Base-by-base conservation (phyloP, 306 rosid species). In the Prunus persica region DNA sequence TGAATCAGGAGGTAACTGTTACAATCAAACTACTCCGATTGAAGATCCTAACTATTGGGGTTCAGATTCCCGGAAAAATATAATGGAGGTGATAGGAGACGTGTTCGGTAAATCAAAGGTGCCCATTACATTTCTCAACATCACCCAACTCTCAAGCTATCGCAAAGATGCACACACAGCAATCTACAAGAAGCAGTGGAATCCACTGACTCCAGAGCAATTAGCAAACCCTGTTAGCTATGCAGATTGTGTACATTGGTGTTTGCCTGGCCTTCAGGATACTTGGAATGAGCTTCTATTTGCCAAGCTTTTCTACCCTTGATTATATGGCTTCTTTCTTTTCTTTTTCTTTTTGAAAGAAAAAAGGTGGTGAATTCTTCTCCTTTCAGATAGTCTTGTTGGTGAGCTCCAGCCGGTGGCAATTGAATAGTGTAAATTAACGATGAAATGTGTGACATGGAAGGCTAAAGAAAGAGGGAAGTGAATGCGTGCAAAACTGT, bases 241-340 rank as follows among this genome's bases (percentile, higher is more conserved):
- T 27, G 98, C 99, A 1, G 99, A 96, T 78, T 96, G 99, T 52
- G 88, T 86, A 27, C 99, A 96, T 32, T 96, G 99, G 98, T 96
- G 99, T 80, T 72, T 96, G 82, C 99, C 99, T 75, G 99, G 98
- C 52, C 97, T 96, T 77, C 99, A 92, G 81, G 99, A 96, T 74
- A 95, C 95, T 69, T 96, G 99, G 99, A 96, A 96, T 76, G 98
- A 96, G 88, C 99, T 96, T 84, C 85, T 96, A 0, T 96, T 84
- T 58, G 86, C 98, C 67, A 91, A 91, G 74, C 86, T 96, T 12
- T 92, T 96, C 67, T 91, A 87, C 76, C 96, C 98, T 76, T 91
- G 72, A 82, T 63, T 32, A 32, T 45, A 11, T 43, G 11, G 73
- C 25, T 34, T n/a, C 38, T 32, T 32, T 32, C 38, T 32, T 32